Conservation (phyloP, 305 asterid genomes). For the Rubia balearica region DNA sequence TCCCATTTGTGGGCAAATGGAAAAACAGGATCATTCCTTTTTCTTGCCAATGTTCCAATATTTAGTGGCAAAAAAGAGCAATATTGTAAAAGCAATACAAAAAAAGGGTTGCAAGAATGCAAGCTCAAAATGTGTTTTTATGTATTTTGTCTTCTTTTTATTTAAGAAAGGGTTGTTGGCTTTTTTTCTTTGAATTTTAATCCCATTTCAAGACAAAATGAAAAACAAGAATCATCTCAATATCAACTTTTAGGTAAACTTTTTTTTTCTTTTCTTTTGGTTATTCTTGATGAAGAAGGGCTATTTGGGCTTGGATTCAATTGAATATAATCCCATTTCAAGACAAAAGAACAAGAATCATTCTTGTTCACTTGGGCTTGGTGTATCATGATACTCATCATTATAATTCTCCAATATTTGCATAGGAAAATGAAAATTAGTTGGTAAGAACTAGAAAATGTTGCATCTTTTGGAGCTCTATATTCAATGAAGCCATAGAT, state of each 20-base stretch:
- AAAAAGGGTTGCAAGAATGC: constrained; percentile 15
- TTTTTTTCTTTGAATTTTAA: not conserved
- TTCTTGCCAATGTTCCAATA: constrained; percentile 38
- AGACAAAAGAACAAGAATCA: not conserved
- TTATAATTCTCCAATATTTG: not conserved
- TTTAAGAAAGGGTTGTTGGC: too few relatives aligned
- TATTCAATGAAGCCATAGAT: constrained; percentile 23
- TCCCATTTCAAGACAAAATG: constrained; percentile 3
- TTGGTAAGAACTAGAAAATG: constrained; percentile 11
- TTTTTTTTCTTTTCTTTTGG: not conserved
- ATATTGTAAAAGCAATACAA: constrained; percentile 11
- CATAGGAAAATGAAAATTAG: not conserved
- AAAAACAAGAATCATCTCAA: constrained; percentile 1
- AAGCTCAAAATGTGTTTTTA: constrained; percentile 7
- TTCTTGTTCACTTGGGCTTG: not conserved
- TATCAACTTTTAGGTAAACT: constrained; percentile 13
- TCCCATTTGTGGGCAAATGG: not conserved
- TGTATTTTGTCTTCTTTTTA: not conserved
- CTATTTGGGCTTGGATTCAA: not conserved
- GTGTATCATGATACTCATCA: not conserved
- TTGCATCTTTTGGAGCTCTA: constrained; percentile 21
- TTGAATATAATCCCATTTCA: not conserved
- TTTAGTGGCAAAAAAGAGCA: constrained; percentile 23
- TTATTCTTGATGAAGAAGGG: too few relatives aligned
- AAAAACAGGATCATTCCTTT: not conserved